phyloP scores from a whole-genome alignment of 164 flowering plant genomes.

The Sedum album region DNA sequence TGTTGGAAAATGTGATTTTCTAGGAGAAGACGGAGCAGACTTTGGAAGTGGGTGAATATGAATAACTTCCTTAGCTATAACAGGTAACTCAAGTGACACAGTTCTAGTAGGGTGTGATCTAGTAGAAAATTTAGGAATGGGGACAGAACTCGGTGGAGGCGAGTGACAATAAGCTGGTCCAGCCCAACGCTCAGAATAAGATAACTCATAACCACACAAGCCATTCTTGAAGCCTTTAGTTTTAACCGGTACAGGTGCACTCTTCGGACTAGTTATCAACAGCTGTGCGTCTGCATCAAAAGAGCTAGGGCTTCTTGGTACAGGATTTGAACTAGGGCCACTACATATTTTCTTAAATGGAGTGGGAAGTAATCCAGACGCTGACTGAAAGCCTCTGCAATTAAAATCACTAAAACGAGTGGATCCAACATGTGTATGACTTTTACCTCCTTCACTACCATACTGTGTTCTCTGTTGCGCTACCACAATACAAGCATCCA shows the following conservation, averaged over 20 bases:
- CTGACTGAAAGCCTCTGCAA: slow-evolving; percentile 54
- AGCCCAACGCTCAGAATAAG: slow-evolving; percentile 56
- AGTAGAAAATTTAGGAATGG: slow-evolving; percentile 75
- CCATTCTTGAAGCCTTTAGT: slow-evolving; percentile 18
- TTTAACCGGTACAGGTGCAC: slow-evolving; percentile 32
- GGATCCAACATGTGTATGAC: slow-evolving; percentile 19
- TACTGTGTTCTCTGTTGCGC: slow-evolving; percentile 47
- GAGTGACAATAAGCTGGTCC: slow-evolving; percentile 81
- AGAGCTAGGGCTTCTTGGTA: slow-evolving; percentile 28
- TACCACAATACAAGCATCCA: slow-evolving; percentile 68
- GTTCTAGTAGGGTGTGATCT: slow-evolving; percentile 58
- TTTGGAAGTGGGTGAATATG: slow-evolving; percentile 39
- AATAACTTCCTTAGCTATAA: slow-evolving; percentile 21
- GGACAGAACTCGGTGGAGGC: slow-evolving; percentile 93
- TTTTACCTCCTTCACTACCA: slow-evolving; percentile 25
- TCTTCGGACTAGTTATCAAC: slow-evolving; percentile 14
- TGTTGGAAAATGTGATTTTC: slow-evolving; percentile 27
- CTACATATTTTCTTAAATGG: slow-evolving; percentile 25
- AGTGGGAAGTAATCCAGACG: slow-evolving; percentile 49
- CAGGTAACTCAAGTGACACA: slow-evolving; percentile 62
- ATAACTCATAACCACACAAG: slow-evolving; percentile 15
- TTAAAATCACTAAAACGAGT: slow-evolving; percentile 37
- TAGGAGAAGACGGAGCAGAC: slow-evolving; percentile 89
- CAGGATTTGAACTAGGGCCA: slow-evolving; percentile 19
- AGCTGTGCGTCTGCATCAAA: slow-evolving; percentile 9